These are phyloP conservation scores for Alternaria alternata DNA, from an alignment of 2,329 filamentous ascomycete species.

Conservation along the genomic window DNA sequence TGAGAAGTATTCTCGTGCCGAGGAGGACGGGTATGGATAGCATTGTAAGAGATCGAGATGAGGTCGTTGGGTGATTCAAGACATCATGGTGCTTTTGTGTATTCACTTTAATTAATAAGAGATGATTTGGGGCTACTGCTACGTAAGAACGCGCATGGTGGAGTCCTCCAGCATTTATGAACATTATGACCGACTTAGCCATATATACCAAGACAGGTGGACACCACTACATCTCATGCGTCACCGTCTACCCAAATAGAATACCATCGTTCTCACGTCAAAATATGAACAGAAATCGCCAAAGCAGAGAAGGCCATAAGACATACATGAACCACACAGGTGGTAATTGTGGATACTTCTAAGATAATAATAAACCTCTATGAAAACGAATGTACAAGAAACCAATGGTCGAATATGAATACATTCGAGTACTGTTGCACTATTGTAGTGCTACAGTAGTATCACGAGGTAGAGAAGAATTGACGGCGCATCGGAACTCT, in stretches of 20 bases:
- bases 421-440: not conserved
- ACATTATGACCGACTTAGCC: not conserved
- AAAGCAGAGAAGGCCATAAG: not conserved
- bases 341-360: not conserved
- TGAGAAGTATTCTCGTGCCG: conserved; percentile 52
- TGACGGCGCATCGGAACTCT: conserved; percentile 2
- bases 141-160: too few species aligned
- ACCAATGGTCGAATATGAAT: not conserved
- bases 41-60: conserved; percentile 16
- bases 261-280: too few species aligned
- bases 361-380: not conserved
- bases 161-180: not conserved
- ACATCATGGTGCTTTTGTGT: not conserved
- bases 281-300: too few species aligned
- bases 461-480: conserved; percentile 11
- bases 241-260: too few species aligned
- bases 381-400: not conserved
- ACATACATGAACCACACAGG: not conserved
- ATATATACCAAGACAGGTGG: not conserved
- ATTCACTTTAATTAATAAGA: not conserved
- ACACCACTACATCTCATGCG: too few species aligned
- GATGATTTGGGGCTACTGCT: not conserved
- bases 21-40: conserved; percentile 22
- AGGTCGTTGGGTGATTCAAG: conserved; percentile 4
- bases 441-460: conserved; percentile 4